A percentile compares a stretch with the other conserved stretches of the same genome.
These are phyloP conservation scores for Citrus australasica DNA, from an alignment of 345 rosid species.

Conservation along the genomic window DNA sequence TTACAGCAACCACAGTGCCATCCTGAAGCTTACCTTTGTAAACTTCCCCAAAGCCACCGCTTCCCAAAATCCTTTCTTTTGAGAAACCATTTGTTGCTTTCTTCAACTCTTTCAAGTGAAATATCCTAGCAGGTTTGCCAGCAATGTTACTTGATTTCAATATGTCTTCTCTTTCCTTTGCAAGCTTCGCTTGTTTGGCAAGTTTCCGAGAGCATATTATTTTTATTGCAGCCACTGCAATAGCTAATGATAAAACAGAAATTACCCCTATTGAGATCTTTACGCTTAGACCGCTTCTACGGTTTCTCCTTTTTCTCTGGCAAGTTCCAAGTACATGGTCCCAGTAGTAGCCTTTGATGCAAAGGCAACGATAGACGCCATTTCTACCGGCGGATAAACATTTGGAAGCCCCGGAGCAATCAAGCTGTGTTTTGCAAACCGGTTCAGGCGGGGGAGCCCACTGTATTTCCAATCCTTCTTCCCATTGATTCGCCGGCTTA, in stretches of 20 bases:
- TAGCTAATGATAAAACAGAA: constrained; percentile 24
- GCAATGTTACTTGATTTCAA: constrained; percentile 34
- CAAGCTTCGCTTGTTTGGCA: constrained; percentile 30
- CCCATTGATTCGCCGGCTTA: constrained; percentile 43
- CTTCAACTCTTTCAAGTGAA: constrained; percentile 45
- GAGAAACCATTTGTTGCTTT: constrained; percentile 51
- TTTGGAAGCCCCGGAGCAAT: constrained; percentile 45
- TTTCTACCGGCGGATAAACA: constrained; percentile 30
- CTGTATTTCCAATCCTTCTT: constrained; percentile 58
- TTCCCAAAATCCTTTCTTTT: constrained; percentile 43
- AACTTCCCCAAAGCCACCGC: constrained; percentile 65
- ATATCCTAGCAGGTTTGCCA: constrained; percentile 49
- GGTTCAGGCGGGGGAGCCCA: constrained; percentile 55
- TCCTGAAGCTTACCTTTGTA: constrained; percentile 55
- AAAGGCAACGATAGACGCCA: constrained; percentile 43
- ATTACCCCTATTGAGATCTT: constrained; percentile 31
- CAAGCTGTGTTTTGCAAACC: constrained; percentile 33
- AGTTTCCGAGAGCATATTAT: constrained; percentile 14
- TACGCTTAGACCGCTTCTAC: constrained; percentile 17
- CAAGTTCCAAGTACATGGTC: constrained; percentile 35
- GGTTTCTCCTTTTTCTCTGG: constrained; percentile 24
- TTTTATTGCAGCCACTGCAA: constrained; percentile 9
- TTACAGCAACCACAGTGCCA: constrained; percentile 52
- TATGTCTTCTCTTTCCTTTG: constrained; percentile 44
- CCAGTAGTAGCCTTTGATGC: constrained; percentile 43